Evolutionary conservation across 2,329 filamentous ascomycete genomes (phyloP).

Genomic region (Anthostomella pinea): DNA sequence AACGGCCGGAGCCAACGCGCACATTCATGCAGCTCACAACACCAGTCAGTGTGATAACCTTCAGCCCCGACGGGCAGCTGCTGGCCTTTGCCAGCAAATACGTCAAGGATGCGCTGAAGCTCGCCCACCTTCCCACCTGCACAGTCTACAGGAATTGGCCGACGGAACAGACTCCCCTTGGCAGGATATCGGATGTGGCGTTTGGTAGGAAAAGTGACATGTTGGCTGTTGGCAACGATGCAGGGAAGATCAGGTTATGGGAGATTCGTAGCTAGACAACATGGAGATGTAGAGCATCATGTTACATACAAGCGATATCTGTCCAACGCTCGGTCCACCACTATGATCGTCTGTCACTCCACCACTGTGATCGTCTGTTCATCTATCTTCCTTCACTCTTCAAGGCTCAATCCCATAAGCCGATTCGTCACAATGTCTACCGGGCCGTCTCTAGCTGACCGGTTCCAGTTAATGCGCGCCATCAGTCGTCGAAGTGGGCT

Average conservation of each 20-base stretch:
- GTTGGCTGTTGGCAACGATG: slow-evolving; percentile 84
- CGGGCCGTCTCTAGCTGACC: not conserved
- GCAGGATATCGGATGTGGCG: slow-evolving; percentile 73
- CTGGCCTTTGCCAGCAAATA: slow-evolving; percentile 81
- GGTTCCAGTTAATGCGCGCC: slow-evolving; percentile 25
- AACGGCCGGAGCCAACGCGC: slow-evolving; percentile 68
- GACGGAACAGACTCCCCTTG: slow-evolving; percentile 82
- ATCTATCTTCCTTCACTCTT: not conserved
- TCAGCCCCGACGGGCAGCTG: slow-evolving; percentile 87
- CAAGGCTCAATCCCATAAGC: slow-evolving; percentile 1
- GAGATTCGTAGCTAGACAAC: slow-evolving; percentile 66
- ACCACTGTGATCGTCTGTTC: not conserved
- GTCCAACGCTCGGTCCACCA: not conserved
- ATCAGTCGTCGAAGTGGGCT: slow-evolving; percentile 40
- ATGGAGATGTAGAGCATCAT: not conserved
- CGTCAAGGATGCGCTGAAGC: slow-evolving; percentile 82
- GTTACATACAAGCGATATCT: not conserved
- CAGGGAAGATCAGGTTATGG: slow-evolving; percentile 86
- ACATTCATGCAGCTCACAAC: slow-evolving; percentile 85
- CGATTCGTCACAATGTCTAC: not conserved
- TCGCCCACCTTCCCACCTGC: slow-evolving; percentile 88
- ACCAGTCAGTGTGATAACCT: slow-evolving; percentile 72
- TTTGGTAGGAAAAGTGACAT: slow-evolving; percentile 65
- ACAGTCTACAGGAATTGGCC: slow-evolving; percentile 98
- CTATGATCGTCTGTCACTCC: no score